A percentile compares a stretch with the other conserved stretches of the same genome.
phyloP scores from a whole-genome alignment of 441 rosid genomes.

The Macaranga tanarius region DNA sequence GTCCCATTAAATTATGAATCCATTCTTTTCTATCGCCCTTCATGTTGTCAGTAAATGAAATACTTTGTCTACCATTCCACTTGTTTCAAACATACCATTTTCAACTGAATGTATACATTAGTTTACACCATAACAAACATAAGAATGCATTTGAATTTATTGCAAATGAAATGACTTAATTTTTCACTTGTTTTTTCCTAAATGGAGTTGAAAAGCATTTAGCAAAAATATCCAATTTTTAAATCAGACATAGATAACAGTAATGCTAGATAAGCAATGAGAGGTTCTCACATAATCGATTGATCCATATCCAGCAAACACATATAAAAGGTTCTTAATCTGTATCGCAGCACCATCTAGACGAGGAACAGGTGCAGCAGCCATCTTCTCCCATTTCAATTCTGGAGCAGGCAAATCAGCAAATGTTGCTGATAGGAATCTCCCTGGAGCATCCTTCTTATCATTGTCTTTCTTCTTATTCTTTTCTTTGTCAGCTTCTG shows the following conservation, averaged over 20 bases:
- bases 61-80: neutral
- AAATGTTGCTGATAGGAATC: slow-evolving; percentile 83
- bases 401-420: slow-evolving; percentile 84
- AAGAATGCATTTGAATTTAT: neutral
- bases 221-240: neutral
- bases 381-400: slow-evolving; percentile 86
- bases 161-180: neutral
- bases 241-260: neutral
- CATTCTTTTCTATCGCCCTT: neutral
- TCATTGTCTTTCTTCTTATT: slow-evolving; percentile 20
- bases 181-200: neutral
- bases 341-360: slow-evolving; percentile 90
- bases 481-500: slow-evolving; percentile 26
- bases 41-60: neutral
- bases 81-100: neutral
- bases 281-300: slow-evolving; percentile 55
- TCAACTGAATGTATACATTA: neutral
- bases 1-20: neutral
- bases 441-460: slow-evolving; percentile 31
- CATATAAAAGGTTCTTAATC: slow-evolving; percentile 67
- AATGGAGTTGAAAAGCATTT: neutral
- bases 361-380: slow-evolving; percentile 84
- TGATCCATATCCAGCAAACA: slow-evolving; percentile 91
- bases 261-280: neutral
- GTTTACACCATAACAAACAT: neutral